These are phyloP conservation scores for Apophysomyces ossiformis DNA, from an alignment of 371 early-diverging fungal genomes.

Conservation along the genomic window DNA sequence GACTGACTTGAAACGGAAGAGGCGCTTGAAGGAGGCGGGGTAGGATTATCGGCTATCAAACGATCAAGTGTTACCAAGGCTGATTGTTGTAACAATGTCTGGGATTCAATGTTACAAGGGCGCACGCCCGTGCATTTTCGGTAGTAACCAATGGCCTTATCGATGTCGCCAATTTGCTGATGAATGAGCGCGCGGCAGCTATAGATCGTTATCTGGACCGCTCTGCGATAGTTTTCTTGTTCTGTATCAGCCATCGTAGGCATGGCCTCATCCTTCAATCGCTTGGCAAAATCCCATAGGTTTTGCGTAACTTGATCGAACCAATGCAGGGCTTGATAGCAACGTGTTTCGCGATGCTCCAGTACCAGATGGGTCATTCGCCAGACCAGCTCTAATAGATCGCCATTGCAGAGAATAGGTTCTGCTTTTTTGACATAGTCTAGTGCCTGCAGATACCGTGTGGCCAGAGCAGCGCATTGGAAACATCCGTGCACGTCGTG, in stretches of 20 bases:
- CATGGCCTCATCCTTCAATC: slow-evolving; percentile 39
- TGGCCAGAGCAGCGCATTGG: slow-evolving; percentile 22
- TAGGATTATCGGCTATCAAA: slow-evolving; percentile 17
- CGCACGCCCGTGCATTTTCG: slow-evolving; percentile 36
- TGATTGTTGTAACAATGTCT: slow-evolving; percentile 23
- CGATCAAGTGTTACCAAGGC: slow-evolving; percentile 26
- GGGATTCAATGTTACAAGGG: slow-evolving; percentile 29
- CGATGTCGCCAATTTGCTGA: slow-evolving; percentile 32
- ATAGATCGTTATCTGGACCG: slow-evolving; percentile 47
- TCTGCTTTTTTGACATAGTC: slow-evolving; percentile 18
- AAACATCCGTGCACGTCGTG: slow-evolving; percentile 29
- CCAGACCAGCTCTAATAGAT: slow-evolving; percentile 35
- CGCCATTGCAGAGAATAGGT: slow-evolving; percentile 26
- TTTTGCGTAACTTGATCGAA: slow-evolving; percentile 27
- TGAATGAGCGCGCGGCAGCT: slow-evolving; percentile 43
- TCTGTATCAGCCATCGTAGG: not conserved
- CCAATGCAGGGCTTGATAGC: slow-evolving; percentile 28
- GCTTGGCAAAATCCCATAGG: slow-evolving; percentile 44
- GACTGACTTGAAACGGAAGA: slow-evolving; percentile 13
- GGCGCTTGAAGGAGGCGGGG: slow-evolving; percentile 1
- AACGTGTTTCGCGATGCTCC: slow-evolving; percentile 26
- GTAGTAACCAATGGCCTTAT: slow-evolving; percentile 34
- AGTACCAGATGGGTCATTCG: slow-evolving; percentile 35
- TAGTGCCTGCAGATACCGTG: slow-evolving; percentile 24
- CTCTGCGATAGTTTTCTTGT: slow-evolving; percentile 33